phyloP scores from a whole-genome alignment of 2,329 filamentous ascomycete species.

The Harringtonia aguacate region DNA sequence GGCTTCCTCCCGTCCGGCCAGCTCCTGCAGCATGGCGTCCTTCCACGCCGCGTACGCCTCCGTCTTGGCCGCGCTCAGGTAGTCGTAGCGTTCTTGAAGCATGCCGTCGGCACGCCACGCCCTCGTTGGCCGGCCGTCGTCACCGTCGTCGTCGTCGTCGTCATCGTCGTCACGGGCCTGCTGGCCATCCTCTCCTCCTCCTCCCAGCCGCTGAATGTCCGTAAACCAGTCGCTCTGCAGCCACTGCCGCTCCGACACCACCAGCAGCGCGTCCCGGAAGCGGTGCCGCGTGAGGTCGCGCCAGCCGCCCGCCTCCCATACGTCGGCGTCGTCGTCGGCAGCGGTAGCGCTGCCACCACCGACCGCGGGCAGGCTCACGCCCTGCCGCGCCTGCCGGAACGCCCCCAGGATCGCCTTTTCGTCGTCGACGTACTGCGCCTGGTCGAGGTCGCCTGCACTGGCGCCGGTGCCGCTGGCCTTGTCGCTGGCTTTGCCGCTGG shows the following conservation, averaged over 20 bases:
- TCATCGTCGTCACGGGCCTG: too few species aligned
- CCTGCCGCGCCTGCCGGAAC: conserved; percentile 18
- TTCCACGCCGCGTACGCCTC: conserved; percentile 57
- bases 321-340: conserved; percentile 21
- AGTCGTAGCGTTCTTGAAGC: conserved; percentile 67
- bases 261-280: conserved; percentile 50
- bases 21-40: conserved; percentile 42
- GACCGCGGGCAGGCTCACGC: too few species aligned
- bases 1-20: conserved; percentile 21
- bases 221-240: conserved; percentile 53
- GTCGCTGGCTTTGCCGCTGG: not conserved
- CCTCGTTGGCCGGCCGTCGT: conserved; percentile 25
- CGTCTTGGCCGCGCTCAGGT: conserved; percentile 52
- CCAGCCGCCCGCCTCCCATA: conserved; percentile 41
- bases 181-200: conserved; percentile 11
- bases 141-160: conserved; percentile 21
- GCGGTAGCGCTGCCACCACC: not conserved
- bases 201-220: conserved; percentile 42
- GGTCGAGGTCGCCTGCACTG: conserved; percentile 14
- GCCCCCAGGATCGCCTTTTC: conserved; percentile 36
- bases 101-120: conserved; percentile 51
- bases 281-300: conserved; percentile 35
- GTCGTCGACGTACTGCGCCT: conserved; percentile 32
- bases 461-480: not conserved
- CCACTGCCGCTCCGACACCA: conserved; percentile 47